Conservation (phyloP, 768 basidiomycete species). For the Hortiboletus campestris region DNA sequence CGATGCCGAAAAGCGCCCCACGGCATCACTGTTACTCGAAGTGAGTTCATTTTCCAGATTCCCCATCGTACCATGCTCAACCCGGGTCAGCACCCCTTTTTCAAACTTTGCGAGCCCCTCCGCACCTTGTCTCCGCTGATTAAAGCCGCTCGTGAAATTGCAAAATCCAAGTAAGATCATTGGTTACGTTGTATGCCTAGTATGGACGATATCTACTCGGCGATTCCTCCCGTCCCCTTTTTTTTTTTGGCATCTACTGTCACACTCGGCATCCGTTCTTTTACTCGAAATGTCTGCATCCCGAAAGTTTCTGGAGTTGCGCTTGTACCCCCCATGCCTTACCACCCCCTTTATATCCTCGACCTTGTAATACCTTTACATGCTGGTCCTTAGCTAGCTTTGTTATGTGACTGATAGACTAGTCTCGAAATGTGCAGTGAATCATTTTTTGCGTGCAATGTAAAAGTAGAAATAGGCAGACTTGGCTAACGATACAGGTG, state of each 20-base stretch:
- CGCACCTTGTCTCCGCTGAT: constrained; percentile 85
- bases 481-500: constrained; percentile 3
- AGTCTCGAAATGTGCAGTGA: constrained; percentile 19
- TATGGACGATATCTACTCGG: constrained; percentile 16
- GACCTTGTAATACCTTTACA: constrained; percentile 30
- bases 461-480: constrained; percentile 4
- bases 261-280: constrained; percentile 16
- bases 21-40: constrained; percentile 74
- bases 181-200: not conserved
- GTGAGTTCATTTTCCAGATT: constrained; percentile 39
- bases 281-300: constrained; percentile 15
- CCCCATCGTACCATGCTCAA: constrained; percentile 1
- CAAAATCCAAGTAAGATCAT: constrained; percentile 49
- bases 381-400: constrained; percentile 14
- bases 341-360: constrained; percentile 24
- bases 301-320: constrained; percentile 15
- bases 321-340: constrained; percentile 13
- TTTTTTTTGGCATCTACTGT: constrained; percentile 20
- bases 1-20: constrained; percentile 91
- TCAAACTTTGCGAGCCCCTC: constrained; percentile 82
- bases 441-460: constrained; percentile 7
- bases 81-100: constrained; percentile 72
- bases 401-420: constrained; percentile 26
- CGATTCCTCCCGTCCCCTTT: not conserved
- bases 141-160: constrained; percentile 87